Base-by-base conservation (phyloP, 768 basidiomycete species). In the Cystoderma amianthinum region DNA sequence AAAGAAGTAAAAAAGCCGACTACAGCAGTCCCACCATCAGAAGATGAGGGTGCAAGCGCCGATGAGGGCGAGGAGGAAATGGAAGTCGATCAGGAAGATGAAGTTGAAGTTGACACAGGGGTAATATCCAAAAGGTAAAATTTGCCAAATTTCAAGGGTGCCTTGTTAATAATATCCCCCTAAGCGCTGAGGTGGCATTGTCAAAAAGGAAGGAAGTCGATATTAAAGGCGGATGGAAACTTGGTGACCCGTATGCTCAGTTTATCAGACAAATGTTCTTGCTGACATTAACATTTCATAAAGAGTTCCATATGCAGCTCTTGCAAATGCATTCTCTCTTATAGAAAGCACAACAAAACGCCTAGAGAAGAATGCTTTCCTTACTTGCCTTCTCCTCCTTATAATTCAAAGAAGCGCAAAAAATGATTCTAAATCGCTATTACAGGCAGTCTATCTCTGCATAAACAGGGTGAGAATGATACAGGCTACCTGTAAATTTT, bases 301-400 rank as follows among this genome's bases (percentile, higher is more conserved):
- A 39, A 97, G 94, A 3, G 85, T 97, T 9, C 96, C 96, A 0
- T 99, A 99, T 56, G 85, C 90, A 13, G 90, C 96, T 4, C 74
- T 99, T 24, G 80, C 92, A 6, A 84, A 90, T 49, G 78, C 85
- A 0, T 98, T 98, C 57, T 73, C 81, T 13, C 64, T 86, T 21
- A 98, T 99, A 46, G 94, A 96, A 60, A 78, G 80, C 3, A 99
- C 96, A 6, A 97, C 93, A 1, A 98, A 97, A 55, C 85, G 96
- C 15, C 63, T 96, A 35, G 93, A 96, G 60, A 99, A 98, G 60
- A 88, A 79, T 2, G 76, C 89, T 0, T 69, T 92, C 45, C 75
- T 99, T 6, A 98, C 93, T 0, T 72, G 85, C 0, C 93, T 98
- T 59, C 68, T 99, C 32, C 64, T 93, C 4, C 80, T 95, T 9